Evolutionary conservation across 257 asterid species (phyloP), one percentile per base, ranked within the genome.

Genomic region (Gentiana dahurica): DNA sequence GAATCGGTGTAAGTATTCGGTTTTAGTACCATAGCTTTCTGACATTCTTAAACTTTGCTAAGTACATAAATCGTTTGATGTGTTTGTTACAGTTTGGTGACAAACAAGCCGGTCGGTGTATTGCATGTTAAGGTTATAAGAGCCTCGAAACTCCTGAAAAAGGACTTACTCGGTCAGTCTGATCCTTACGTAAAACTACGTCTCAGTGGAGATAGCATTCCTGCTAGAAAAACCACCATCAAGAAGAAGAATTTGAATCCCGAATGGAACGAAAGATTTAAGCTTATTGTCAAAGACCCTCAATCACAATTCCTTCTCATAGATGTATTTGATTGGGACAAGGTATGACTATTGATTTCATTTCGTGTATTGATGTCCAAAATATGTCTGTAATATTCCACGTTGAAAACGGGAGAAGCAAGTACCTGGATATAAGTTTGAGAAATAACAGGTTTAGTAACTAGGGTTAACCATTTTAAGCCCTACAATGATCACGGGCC

Each of bases 121-220:
- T 75, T 89, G 48, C 87, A 77, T 36, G 97, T 83, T 44, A 81
- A 83, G 69, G 75, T 89, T 59, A 70, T 86, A 58, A 75, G 79
- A 61, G 97, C 95, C 12, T 56, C 2, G 48, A 73, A 77, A 34
- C 94, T 89, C 47, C 37, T 83, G 58, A 77, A 85, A 60, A 86
- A 35, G 82, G 97, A 86, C 67, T 72, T 86, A 57, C 55, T 89
- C 1, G 61, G 80, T 15, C 65, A 73, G 37, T 89, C 97, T 3
- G 97, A 89, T 68, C 97, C 97, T 11, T 86, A 83, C 36, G 97
- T 89, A 58, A 77, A 81, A 58, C 86, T 89, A 58, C 74, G 83
- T 71, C 83, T 89, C 12, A 64, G 68, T 1, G 94, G 92, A 39
- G 95, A 86, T 54, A 67, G 71, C 68, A 83, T 80, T 49, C 75